Evolutionary conservation across 2,329 filamentous ascomycete species (phyloP), one percentile per base, ranked within the genome.

Genomic region (Xylariaceae sp.): DNA sequence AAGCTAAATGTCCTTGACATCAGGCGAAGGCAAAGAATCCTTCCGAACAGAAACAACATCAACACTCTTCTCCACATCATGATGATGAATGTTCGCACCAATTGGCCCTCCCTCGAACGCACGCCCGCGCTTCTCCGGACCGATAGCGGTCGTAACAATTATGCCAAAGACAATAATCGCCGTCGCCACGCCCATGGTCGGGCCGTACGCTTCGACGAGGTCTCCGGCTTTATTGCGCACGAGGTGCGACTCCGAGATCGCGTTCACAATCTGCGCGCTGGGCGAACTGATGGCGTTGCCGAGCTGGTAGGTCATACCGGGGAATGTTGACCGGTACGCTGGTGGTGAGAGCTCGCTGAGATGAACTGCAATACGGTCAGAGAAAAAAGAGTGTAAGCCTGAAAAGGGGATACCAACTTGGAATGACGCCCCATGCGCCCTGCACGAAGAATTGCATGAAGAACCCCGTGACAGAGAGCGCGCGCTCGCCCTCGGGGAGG

Each of bases 211-310:
- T 54, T 88, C 82, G 1, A 85, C 88, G 2, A 70, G 72, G 58
- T 84, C 71, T 2, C 88, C 88, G 8, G 77, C 75, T 4, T 70
- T 69, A 47, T 80, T 77, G 0, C 73, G 83, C 51, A 91, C 77
- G 45, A 80, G 80, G 39, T 79, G 79, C 50, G 76, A 81, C 68
- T 92, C 88, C 1, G 88, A 80, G 54, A 92, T 80, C 10, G 86
- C 87, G 61, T 91, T 90, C 70, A 92, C 86, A 52, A 92, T 92
- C 72, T 92, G 88, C 0, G 88, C 85, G 0, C 84, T 87, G 0
- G 88, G 87, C 0, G 85, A 87, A 1, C 85, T 87, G 55, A 88
- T 85, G 80, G 90, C 86, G 77, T 90, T 90, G 5, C 88, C 88
- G 7, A 90, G 74, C 76, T 91, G 88, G 73, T 90, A 90, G 0